These are phyloP conservation scores for Umbelopsis sp. DNA, from an alignment of 192 early-diverging fungal species.

Conservation along the genomic window DNA sequence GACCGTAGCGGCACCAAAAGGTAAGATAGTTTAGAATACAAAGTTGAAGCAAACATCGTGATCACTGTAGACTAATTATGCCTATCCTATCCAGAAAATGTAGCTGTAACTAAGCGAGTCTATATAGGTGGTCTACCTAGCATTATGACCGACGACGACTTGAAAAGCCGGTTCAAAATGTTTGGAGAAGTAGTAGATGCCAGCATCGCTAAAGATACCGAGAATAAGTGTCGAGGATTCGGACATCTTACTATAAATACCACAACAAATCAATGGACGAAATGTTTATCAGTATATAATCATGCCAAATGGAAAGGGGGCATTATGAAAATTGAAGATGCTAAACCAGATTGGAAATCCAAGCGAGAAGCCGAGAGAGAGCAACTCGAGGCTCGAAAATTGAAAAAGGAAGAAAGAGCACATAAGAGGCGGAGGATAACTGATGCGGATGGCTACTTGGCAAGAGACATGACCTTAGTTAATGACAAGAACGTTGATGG, in stretches of 20 bases:
- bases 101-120: conserved; percentile 55
- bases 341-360: conserved; percentile 71
- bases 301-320: conserved; percentile 87
- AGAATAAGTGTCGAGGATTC: conserved; percentile 66
- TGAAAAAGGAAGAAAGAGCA: conserved; percentile 45
- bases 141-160: conserved; percentile 53
- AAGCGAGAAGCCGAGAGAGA: conserved; percentile 52
- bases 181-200: conserved; percentile 69
- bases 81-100: background rate
- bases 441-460: conserved; percentile 47
- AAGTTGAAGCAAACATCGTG: background rate
- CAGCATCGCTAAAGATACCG: conserved; percentile 51
- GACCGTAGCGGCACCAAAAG: background rate
- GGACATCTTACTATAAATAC: conserved; percentile 73
- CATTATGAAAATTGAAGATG: conserved; percentile 76
- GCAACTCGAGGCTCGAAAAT: conserved; percentile 35
- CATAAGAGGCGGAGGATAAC: conserved; percentile 49
- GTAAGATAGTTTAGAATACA: background rate
- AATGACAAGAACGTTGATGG: conserved; percentile 69
- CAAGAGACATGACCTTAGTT: conserved; percentile 70
- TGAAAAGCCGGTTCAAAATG: conserved; percentile 68
- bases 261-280: conserved; percentile 64
- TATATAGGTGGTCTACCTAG: conserved; percentile 79
- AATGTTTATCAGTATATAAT: conserved; percentile 72
- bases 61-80: no score